phyloP scores from a whole-genome alignment of 2,329 filamentous ascomycete species.

The Penicillium brevicompactum region DNA sequence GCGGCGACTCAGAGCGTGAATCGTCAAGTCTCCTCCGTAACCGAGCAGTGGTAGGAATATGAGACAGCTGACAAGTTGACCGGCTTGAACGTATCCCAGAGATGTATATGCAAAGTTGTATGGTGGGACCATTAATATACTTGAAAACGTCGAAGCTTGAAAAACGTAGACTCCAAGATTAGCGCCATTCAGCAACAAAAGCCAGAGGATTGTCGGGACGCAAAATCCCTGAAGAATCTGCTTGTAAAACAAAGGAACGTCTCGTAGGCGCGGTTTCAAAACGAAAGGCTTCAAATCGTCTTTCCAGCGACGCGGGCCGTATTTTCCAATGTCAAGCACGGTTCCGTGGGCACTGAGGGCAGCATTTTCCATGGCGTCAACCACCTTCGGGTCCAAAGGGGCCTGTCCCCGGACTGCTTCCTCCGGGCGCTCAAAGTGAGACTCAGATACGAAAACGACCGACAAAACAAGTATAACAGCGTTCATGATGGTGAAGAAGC shows the following conservation, averaged over 20 bases:
- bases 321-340: not conserved
- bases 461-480: constrained; percentile 9
- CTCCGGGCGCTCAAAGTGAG: constrained; percentile 7
- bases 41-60: constrained; percentile 13
- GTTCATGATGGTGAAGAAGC: constrained; percentile 14
- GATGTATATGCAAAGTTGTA: constrained; percentile 9
- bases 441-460: constrained; percentile 10
- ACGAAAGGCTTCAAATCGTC: constrained; percentile 8
- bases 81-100: constrained; percentile 14
- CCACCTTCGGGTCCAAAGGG: not conserved
- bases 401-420: constrained; percentile 7
- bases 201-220: constrained; percentile 13
- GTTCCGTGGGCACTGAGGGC: not conserved
- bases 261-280: constrained; percentile 1
- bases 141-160: constrained; percentile 9
- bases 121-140: constrained; percentile 8
- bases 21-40: constrained; percentile 14
- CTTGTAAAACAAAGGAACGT: constrained; percentile 14
- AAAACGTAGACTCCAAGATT: constrained; percentile 15
- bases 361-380: not conserved
- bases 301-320: constrained; percentile 8
- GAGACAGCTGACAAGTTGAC: constrained; percentile 13
- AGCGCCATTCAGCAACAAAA: constrained; percentile 14
- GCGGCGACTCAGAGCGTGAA: not conserved
- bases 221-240: constrained; percentile 8